Base-by-base conservation (phyloP, 495 filamentous ascomycete genomes). In the Hypoxylon cercidicola region DNA sequence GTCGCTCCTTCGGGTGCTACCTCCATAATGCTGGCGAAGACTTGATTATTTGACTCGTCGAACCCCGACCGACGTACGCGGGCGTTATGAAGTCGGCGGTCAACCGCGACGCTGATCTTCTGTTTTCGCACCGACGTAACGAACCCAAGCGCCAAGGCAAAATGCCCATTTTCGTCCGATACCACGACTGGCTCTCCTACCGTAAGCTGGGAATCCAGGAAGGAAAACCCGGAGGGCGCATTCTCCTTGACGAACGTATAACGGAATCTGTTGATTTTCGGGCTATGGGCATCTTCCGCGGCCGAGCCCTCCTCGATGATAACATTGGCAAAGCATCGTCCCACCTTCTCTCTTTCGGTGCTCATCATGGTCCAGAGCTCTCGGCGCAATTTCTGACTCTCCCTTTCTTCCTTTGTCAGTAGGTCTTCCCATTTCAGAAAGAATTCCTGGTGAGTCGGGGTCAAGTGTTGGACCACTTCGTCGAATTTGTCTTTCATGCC, bases 301-400 rank as follows among this genome's bases (percentile, higher is more conserved):
- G 84, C 85, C 9, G 90, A 90, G 1, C 87, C 89, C 34, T 91
- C 89, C 55, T 94, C 88, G 41, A 98, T 88, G 25, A 94, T 82
- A n/a, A 85, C 82, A 30, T 84, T 79, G 48, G 78, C 72, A 56
- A 87, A 85, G 48, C 83, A 86, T 47, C 95, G 84, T 2, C 95
- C 95, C 0, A 93, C 75, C 62, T 89, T 88, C 72, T 99, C 93
- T 34, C 95, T 88, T 74, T 97, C 93, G 1, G 83, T 85, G 75
- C 94, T 97, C 23, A 91, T 72, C 87, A 99, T 90, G 12, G 93
- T 97, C 95, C 95, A 99, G 1, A 99, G 83, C 73, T 99, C 95
- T 59, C 91, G 82, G 50, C 90, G 87, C 64, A 95, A 86, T 68
- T 89, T 92, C 66, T 93, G 88, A 61, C 89, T 84, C 69, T 93